Evolutionary conservation across 2,329 filamentous ascomycete genomes (phyloP).

Genomic region (Colletotrichum salicis): DNA sequence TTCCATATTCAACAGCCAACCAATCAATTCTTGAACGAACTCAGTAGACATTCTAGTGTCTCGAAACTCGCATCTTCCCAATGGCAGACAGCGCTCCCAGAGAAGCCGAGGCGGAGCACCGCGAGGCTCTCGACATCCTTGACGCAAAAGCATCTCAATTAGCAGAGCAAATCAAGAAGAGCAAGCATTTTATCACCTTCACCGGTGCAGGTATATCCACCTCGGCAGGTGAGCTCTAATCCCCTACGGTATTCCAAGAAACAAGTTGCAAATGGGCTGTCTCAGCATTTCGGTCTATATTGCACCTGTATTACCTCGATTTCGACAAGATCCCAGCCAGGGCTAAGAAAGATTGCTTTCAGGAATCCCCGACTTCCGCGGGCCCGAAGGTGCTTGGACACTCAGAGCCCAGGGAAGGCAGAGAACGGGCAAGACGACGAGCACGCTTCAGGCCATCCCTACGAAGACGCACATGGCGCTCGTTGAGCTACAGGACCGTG

Average conservation of each 20-base stretch:
- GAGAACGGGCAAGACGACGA: slow-evolving; percentile 44
- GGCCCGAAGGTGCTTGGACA: slow-evolving; percentile 58
- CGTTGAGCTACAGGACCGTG: slow-evolving; percentile 53
- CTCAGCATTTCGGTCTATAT: too few species aligned
- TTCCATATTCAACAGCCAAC: too few species aligned
- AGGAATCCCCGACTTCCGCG: slow-evolving; percentile 61
- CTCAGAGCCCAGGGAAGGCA: slow-evolving; percentile 53
- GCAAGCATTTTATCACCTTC: slow-evolving; percentile 58
- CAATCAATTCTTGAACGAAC: too few species aligned
- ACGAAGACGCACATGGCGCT: slow-evolving; percentile 59
- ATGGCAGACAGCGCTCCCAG: slow-evolving; percentile 32
- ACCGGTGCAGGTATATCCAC: slow-evolving; percentile 60
- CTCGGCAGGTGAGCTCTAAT: slow-evolving; percentile 49
- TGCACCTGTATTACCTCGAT: background rate
- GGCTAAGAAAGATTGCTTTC: background rate
- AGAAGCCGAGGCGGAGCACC: slow-evolving; percentile 25
- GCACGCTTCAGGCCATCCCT: slow-evolving; percentile 55
- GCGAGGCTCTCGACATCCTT: background rate
- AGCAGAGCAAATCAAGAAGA: slow-evolving; percentile 49
- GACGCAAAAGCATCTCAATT: slow-evolving; percentile 51
- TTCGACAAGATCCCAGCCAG: too few species aligned
- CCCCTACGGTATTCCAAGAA: too few species aligned
- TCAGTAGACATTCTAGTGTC: background rate
- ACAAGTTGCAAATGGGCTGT: too few species aligned
- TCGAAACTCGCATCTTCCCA: background rate